phyloP scores from a whole-genome alignment of 495 filamentous ascomycete genomes.

The Tuber borchii region DNA sequence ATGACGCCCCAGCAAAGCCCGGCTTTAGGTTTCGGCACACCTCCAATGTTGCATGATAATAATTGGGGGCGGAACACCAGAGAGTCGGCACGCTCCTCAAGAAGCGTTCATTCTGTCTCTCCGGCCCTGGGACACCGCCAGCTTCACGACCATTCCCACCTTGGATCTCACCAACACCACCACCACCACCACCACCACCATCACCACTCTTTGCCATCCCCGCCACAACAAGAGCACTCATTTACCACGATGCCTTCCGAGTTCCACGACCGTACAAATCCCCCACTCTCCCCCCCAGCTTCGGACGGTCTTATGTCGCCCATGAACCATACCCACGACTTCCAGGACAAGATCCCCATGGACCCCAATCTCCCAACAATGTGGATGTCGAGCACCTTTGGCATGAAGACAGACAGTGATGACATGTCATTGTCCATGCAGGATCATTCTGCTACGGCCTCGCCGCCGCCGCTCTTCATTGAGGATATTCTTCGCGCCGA shows the following conservation, averaged over 20 bases:
- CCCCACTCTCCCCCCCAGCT: constrained; percentile 38
- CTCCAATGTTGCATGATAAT: constrained; percentile 35
- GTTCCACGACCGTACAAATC: constrained; percentile 23
- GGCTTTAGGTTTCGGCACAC: constrained; percentile 33
- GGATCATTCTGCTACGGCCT: constrained; percentile 18
- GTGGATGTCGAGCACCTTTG: constrained; percentile 27
- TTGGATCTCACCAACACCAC: constrained; percentile 11
- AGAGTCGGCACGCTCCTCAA: constrained; percentile 24
- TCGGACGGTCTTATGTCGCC: constrained; percentile 41
- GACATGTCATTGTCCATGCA: constrained; percentile 30
- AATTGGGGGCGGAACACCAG: constrained; percentile 30
- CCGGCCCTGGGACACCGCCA: constrained; percentile 31
- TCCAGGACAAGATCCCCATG: constrained; percentile 34
- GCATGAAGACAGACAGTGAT: constrained; percentile 10
- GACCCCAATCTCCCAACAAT: constrained; percentile 29
- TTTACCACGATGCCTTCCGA: constrained; percentile 27
- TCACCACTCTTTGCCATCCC: constrained; percentile 35
- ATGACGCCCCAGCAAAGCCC: constrained; percentile 34
- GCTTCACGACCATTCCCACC: constrained; percentile 22
- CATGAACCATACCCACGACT: constrained; percentile 35
- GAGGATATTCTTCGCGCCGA: constrained; percentile 37
- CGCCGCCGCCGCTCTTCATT: constrained; percentile 36
- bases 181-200: constrained; percentile 19
- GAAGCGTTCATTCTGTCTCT: constrained; percentile 34
- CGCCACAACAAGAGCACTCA: constrained; percentile 35